Evolutionary conservation across 768 basidiomycete species (phyloP).

Genomic region (Tulasnella calospora): DNA sequence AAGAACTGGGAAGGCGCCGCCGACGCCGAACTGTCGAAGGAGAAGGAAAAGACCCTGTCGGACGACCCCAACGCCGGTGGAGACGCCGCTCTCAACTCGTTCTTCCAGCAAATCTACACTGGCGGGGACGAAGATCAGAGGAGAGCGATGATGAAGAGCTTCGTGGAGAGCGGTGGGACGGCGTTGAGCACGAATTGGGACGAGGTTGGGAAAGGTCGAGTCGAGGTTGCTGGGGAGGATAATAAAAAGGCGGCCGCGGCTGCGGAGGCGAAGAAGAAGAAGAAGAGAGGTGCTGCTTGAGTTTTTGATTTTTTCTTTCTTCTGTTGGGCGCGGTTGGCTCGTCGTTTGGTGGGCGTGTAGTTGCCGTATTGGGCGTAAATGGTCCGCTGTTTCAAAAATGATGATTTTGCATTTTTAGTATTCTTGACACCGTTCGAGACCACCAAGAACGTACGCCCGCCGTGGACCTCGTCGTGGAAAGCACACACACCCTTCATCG

Average conservation of each 20-base stretch:
- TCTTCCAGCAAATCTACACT: slow-evolving; percentile 87
- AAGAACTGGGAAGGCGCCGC: slow-evolving; percentile 94
- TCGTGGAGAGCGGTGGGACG: slow-evolving; percentile 90
- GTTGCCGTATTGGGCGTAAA: slow-evolving; percentile 8
- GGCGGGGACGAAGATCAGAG: slow-evolving; percentile 89
- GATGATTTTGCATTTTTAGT: neutral
- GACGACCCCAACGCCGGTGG: slow-evolving; percentile 90
- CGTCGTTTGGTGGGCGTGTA: neutral
- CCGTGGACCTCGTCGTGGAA: no score
- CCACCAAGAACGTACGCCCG: no score
- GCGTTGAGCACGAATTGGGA: slow-evolving; percentile 95
- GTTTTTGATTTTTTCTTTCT: neutral
- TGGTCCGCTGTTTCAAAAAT: neutral
- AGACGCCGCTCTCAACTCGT: slow-evolving; percentile 75
- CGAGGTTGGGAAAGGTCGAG: slow-evolving; percentile 65
- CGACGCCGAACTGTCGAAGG: slow-evolving; percentile 55
- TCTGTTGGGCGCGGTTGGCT: neutral
- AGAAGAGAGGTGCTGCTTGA: neutral
- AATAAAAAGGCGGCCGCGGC: slow-evolving; percentile 55
- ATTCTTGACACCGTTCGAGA: no score
- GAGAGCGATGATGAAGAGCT: slow-evolving; percentile 98
- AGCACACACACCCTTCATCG: no score
- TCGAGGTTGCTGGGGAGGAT: slow-evolving; percentile 61
- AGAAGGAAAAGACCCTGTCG: slow-evolving; percentile 62
- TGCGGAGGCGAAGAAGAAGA: slow-evolving; percentile 14